Percentiles rank a stretch among this genome's conserved stretches.
Evolutionary conservation across 768 basidiomycete species (phyloP).

Genomic region (Tulasnella sp.): DNA sequence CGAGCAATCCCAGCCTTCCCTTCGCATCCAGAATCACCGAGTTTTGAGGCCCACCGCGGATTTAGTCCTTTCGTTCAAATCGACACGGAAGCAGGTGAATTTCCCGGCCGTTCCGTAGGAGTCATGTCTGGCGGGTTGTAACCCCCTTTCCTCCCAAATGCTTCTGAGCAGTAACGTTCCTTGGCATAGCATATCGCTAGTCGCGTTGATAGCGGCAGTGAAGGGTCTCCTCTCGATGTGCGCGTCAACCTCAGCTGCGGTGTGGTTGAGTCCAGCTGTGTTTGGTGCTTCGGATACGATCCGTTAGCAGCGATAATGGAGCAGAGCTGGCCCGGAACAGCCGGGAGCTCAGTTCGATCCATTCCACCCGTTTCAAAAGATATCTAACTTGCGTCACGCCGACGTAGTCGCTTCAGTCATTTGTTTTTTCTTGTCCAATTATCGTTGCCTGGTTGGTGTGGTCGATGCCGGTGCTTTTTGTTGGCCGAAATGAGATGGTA

Average conservation of each 20-base stretch:
- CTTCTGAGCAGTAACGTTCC: not conserved
- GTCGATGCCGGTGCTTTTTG: not conserved
- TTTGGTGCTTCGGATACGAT: conserved; percentile 13
- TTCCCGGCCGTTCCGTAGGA: not conserved
- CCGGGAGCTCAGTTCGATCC: not conserved
- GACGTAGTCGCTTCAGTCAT: conserved; percentile 5
- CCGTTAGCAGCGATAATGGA: conserved; percentile 12
- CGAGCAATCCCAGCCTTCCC: not conserved
- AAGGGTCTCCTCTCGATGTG: not conserved
- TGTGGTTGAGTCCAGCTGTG: conserved; percentile 1
- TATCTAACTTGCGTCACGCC: not conserved
- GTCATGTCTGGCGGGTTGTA: not conserved
- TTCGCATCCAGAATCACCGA: not conserved
- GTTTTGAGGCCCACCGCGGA: not conserved
- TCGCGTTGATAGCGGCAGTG: not conserved
- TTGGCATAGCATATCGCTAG: not conserved
- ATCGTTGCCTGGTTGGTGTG: not conserved
- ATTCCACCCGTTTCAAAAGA: not conserved
- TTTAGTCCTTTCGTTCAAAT: conserved; percentile 5
- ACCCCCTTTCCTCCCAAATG: not conserved
- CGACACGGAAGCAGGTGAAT: not conserved
- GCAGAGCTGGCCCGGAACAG: not conserved
- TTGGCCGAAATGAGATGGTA: not conserved
- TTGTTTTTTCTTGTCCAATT: not conserved
- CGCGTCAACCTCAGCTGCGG: conserved; percentile 17